These are phyloP conservation scores for Cercospora sp. DNA, from an alignment of 2,329 filamentous ascomycete species.

Conservation along the genomic window DNA sequence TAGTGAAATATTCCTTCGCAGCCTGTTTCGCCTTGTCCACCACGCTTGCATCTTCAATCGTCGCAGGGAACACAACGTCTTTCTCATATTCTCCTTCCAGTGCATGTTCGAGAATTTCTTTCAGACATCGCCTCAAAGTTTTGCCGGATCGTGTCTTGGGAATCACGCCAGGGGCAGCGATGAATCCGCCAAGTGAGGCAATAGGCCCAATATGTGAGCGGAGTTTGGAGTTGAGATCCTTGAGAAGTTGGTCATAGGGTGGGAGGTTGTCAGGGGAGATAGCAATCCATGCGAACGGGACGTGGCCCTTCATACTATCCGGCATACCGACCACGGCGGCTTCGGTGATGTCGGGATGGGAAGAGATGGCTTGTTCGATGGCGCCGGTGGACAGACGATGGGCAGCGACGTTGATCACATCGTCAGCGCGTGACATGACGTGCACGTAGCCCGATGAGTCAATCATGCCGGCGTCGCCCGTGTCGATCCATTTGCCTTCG, in stretches of 20 bases:
- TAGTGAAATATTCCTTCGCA: conserved; percentile 73
- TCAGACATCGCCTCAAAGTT: conserved; percentile 76
- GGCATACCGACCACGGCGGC: conserved; percentile 84
- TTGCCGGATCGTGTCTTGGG: conserved; percentile 92
- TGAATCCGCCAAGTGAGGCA: conserved; percentile 79
- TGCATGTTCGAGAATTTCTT: conserved; percentile 81
- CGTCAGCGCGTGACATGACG: conserved; percentile 68
- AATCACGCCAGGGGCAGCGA: conserved; percentile 82
- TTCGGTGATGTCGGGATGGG: conserved; percentile 76
- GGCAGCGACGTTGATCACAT: conserved; percentile 94
- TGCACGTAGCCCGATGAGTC: conserved; percentile 66
- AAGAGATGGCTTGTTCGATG: conserved; percentile 87
- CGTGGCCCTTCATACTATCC: conserved; percentile 81
- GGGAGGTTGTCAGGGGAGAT: conserved; percentile 51
- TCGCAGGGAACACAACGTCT: conserved; percentile 73
- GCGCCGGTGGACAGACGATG: conserved; percentile 85
- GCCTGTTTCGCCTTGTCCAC: conserved; percentile 71
- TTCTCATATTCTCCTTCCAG: conserved; percentile 71
- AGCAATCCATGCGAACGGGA: conserved; percentile 86
- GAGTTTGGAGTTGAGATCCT: conserved; percentile 70
- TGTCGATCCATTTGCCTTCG: conserved; percentile 79
- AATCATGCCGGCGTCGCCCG: conserved; percentile 84
- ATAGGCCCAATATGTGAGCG: conserved; percentile 84
- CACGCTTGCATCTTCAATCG: conserved; percentile 76
- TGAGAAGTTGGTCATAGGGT: conserved; percentile 45